Evolutionary conservation across 1,139 yeast genomes (phyloP).

Genomic region (Magnusiomyces sp.): DNA sequence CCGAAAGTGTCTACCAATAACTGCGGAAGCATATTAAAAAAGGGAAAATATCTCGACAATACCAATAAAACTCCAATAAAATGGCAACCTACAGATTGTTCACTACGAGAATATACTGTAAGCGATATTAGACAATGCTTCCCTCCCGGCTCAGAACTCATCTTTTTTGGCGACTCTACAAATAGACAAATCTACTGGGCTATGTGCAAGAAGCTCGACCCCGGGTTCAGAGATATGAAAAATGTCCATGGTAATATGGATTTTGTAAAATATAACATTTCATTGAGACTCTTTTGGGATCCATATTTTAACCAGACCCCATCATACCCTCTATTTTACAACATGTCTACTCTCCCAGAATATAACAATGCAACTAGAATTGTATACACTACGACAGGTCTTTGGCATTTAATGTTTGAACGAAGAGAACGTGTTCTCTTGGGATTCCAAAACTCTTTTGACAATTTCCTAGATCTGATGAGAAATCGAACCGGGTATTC

Average conservation of each 20-base stretch:
- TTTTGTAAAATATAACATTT: conserved; percentile 5
- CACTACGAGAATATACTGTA: too few species aligned
- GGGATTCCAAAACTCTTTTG: conserved; percentile 6
- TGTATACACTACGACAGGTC: conserved; percentile 13
- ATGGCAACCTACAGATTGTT: too few species aligned
- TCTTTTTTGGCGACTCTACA: conserved; percentile 14
- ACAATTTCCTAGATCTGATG: conserved; percentile 3
- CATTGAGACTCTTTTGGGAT: conserved; percentile 10
- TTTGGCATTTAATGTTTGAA: conserved; percentile 15
- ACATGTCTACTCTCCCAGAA: neutral
- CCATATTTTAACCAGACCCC: conserved; percentile 8
- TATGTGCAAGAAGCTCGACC: conserved; percentile 6
- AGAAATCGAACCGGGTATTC: conserved; percentile 4
- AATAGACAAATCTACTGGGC: conserved; percentile 12
- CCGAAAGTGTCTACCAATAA: too few species aligned
- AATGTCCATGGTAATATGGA: conserved; percentile 8
- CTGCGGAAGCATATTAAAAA: too few species aligned
- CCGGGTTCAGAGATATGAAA: neutral
- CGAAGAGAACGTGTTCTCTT: conserved; percentile 8
- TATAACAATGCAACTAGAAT: conserved; percentile 2
- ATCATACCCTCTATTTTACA: neutral
- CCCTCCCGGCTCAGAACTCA: conserved; percentile 6
- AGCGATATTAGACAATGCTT: too few species aligned
- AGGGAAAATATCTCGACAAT: too few species aligned
- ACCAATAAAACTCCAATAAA: too few species aligned